Evolutionary conservation across 148 eudicot genomes (phyloP), one percentile per base, ranked within the genome.

Genomic region (Beta vulgaris): DNA sequence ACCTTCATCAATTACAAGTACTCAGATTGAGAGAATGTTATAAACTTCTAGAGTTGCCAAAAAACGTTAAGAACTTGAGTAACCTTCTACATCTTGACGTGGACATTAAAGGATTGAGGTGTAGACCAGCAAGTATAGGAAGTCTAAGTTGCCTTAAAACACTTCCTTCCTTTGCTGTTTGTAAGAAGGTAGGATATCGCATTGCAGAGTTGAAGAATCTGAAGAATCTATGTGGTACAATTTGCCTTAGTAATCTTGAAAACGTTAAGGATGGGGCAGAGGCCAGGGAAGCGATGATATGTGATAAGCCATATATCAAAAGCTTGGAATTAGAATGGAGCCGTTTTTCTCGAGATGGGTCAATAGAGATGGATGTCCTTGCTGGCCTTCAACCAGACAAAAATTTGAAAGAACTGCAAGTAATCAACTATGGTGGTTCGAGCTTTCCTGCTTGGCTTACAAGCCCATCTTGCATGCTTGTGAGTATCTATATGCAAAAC

Each of bases 21-120:
- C 60, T 70, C 29, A 70, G 34, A 37, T 70, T 70, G 73, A 70
- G 61, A 53, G 32, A 51, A 29, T 70, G 73, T 51, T 51, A 32
- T 70, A 1, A 35, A 70, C 53, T 51, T 34, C 3, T 4, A 11
- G 64, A 31, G 64, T 59, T 59, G 64, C 64, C 64, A 31, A 59
- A 59, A 15, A 31, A 29, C 15, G 6, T 59, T 0, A 59, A 59
- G 31, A 29, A 31, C 64, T 13, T 59, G 36, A 31, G 36, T 21
- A 59, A 59, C 64, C 64, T 59, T 59, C 0, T 59, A 29, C 64
- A 59, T 59, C 64, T 59, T 29, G 64, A 59, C 15, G 64, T 59
- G 18, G 64, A 59, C 64, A 59, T 59, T 0, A 59, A 31, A 21
- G 37, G 7, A 31, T 31, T 59, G 36, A 59, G 64, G 32, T 15